Percentiles rank a stretch among this genome's conserved stretches.
phyloP scores from a whole-genome alignment of 2,329 filamentous ascomycete genomes.

The Neurospora crassa region DNA sequence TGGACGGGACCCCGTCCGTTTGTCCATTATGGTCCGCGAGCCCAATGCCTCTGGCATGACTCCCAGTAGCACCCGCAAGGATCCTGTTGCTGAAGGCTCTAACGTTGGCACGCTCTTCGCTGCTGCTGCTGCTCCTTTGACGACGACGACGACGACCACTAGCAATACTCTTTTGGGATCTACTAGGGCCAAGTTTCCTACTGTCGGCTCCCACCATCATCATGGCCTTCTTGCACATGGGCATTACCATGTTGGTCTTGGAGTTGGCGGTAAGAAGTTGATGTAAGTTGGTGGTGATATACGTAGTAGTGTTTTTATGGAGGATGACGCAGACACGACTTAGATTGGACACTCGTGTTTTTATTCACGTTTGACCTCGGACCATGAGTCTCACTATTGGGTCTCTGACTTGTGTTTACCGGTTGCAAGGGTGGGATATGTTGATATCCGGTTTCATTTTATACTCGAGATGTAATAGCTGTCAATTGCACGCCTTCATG shows the following conservation, averaged over 20 bases:
- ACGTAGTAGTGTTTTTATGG: background rate
- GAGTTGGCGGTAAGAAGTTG: background rate
- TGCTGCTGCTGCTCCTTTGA: background rate
- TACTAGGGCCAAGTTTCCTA: background rate
- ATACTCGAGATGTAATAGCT: background rate
- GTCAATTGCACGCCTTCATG: background rate
- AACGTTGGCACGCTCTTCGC: background rate
- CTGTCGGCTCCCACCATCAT: background rate
- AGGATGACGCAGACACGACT: background rate
- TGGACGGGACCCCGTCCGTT: slow-evolving; percentile 46
- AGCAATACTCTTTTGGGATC: background rate
- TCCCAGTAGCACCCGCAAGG: slow-evolving; percentile 12
- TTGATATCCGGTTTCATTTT: background rate
- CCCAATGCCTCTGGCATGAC: slow-evolving; percentile 32
- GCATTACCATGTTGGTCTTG: background rate
- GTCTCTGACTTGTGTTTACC: background rate
- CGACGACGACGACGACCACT: background rate
- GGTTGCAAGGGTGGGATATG: background rate
- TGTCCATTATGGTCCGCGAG: slow-evolving; percentile 79
- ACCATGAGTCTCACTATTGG: background rate
- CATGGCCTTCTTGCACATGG: background rate
- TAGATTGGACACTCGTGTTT: background rate
- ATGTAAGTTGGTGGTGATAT: background rate
- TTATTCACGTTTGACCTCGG: background rate
- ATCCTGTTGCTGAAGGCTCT: slow-evolving; percentile 1